Conservation (phyloP, 2,329 filamentous ascomycete genomes). For the Sclerotinia minor region DNA sequence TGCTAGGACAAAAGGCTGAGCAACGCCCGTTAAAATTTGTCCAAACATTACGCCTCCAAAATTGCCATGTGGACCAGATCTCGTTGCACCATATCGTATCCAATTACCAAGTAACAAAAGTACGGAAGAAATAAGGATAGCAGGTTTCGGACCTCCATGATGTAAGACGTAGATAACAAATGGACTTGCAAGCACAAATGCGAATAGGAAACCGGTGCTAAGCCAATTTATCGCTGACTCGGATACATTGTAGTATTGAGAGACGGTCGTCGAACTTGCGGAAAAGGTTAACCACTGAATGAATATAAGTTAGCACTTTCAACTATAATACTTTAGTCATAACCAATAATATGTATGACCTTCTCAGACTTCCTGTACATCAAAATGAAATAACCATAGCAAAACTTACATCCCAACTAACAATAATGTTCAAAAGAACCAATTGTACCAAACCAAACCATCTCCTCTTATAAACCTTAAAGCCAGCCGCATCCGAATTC, state of each 20-base stretch:
- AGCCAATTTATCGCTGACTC: conserved; percentile 89
- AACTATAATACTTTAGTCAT: background rate
- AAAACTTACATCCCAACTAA: conserved; percentile 87
- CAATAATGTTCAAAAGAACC: conserved; percentile 84
- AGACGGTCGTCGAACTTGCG: conserved; percentile 72
- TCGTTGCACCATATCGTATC: conserved; percentile 78
- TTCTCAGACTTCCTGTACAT: too few species aligned
- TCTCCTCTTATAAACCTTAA: conserved; percentile 74
- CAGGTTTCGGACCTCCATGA: conserved; percentile 70
- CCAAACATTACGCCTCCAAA: conserved; percentile 85
- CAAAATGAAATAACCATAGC: background rate
- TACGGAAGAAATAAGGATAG: conserved; percentile 71
- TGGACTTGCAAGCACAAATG: conserved; percentile 74
- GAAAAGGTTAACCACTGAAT: conserved; percentile 87
- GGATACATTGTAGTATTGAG: conserved; percentile 72
- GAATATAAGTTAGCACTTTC: conserved; percentile 23
- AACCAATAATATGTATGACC: too few species aligned
- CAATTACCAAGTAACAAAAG: conserved; percentile 84
- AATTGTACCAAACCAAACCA: conserved; percentile 87
- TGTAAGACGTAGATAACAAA: conserved; percentile 76
- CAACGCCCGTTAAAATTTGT: conserved; percentile 83
- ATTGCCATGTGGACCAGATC: conserved; percentile 53
- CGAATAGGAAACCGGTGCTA: conserved; percentile 81
- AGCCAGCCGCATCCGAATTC: conserved; percentile 35
- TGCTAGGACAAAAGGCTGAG: conserved; percentile 88